These are phyloP conservation scores for Sclerotiophoma versabilis DNA, from an alignment of 2,329 filamentous ascomycete species.

Conservation along the genomic window DNA sequence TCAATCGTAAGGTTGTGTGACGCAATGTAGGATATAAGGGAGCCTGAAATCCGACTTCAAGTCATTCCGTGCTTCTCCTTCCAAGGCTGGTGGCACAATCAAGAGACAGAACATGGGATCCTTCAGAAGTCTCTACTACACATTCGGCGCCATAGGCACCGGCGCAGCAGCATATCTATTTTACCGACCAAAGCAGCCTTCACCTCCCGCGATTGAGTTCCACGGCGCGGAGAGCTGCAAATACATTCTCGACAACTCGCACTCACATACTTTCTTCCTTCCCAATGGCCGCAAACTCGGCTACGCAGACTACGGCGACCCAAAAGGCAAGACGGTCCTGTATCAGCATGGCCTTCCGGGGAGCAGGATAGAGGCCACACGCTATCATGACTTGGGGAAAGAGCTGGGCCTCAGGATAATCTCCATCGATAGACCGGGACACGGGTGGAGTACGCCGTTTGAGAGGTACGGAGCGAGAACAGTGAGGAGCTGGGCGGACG, in stretches of 20 bases:
- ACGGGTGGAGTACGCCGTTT: constrained; percentile 35
- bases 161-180: background rate
- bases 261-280: constrained; percentile 40
- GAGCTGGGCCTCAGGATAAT: constrained; percentile 38
- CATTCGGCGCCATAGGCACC: background rate
- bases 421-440: constrained; percentile 35
- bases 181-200: background rate
- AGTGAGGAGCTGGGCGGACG: constrained; percentile 33
- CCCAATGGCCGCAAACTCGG: constrained; percentile 48
- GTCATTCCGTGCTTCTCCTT: background rate
- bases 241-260: constrained; percentile 30
- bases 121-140: background rate
- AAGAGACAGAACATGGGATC: background rate
- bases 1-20: background rate
- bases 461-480: constrained; percentile 21
- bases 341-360: constrained; percentile 43
- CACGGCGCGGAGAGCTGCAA: constrained; percentile 3
- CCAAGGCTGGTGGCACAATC: too few relatives aligned
- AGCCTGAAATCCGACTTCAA: background rate
- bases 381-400: constrained; percentile 29
- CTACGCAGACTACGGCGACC: constrained; percentile 44
- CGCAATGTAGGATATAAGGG: background rate
- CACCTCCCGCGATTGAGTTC: background rate
- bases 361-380: constrained; percentile 38
- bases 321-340: constrained; percentile 34